A percentile compares a stretch with the other conserved stretches of the same genome.
Evolutionary conservation across 768 basidiomycete genomes (phyloP).

Genomic region (Amanita rimosa): DNA sequence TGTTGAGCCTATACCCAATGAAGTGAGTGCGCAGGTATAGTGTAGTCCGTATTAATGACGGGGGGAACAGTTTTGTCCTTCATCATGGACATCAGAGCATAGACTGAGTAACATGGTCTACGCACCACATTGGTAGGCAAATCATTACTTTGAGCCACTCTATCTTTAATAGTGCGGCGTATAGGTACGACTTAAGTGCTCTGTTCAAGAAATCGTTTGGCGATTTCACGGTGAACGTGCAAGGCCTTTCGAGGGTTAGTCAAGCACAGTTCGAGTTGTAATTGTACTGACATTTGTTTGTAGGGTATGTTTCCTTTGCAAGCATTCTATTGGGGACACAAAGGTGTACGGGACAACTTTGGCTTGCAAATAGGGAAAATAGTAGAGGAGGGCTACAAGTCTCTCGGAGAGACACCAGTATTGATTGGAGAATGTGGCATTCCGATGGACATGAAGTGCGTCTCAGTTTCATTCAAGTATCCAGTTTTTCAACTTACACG

Average conservation of each 20-base stretch:
- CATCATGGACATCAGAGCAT: conserved; percentile 60
- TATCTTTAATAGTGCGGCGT: background rate
- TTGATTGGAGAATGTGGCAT: conserved; percentile 90
- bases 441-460: conserved; percentile 96
- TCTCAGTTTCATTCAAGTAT: conserved; percentile 7
- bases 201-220: conserved; percentile 80
- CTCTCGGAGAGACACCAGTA: conserved; percentile 74
- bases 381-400: conserved; percentile 52
- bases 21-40: conserved; percentile 33
- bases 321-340: conserved; percentile 82
- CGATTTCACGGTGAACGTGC: conserved; percentile 85
- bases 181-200: conserved; percentile 86
- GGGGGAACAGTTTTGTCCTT: conserved; percentile 59
- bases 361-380: conserved; percentile 72
- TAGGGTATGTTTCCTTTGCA: conserved; percentile 81
- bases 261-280: conserved; percentile 9
- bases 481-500: background rate
- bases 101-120: conserved; percentile 27
- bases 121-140: conserved; percentile 16
- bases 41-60: conserved; percentile 2
- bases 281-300: background rate
- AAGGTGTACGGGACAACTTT: conserved; percentile 75
- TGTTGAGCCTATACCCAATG: conserved; percentile 87
- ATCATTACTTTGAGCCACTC: background rate
- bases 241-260: conserved; percentile 73